Evolutionary conservation across 768 basidiomycete species (phyloP).

Genomic region (Boletus pseudo-olivaceus): DNA sequence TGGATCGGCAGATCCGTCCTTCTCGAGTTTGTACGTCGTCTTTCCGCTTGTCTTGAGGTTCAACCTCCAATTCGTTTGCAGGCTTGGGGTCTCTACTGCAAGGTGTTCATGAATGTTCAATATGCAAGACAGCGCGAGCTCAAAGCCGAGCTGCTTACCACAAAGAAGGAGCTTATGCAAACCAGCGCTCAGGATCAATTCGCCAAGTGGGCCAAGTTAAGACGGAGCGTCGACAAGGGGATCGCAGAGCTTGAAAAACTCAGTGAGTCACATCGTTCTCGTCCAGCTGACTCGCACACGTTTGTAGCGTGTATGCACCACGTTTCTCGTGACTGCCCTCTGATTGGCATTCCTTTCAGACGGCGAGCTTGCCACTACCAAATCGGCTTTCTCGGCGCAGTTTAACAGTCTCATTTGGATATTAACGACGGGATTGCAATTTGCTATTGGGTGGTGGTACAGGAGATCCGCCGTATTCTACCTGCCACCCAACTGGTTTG

Average conservation of each 20-base stretch:
- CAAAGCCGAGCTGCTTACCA: conserved; percentile 73
- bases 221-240: conserved; percentile 88
- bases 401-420: conserved; percentile 79
- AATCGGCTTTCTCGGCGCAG: conserved; percentile 59
- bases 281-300: neutral
- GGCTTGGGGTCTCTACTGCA: conserved; percentile 72
- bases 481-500: conserved; percentile 87
- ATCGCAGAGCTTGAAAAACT: conserved; percentile 86
- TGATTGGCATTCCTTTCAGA: conserved; percentile 48
- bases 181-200: conserved; percentile 98
- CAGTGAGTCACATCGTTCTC: conserved; percentile 53
- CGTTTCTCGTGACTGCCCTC: neutral
- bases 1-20: conserved; percentile 90
- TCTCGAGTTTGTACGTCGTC: conserved; percentile 64
- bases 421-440: conserved; percentile 82
- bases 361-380: conserved; percentile 55
- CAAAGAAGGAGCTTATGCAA: conserved; percentile 80
- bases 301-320: neutral
- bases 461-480: conserved; percentile 89
- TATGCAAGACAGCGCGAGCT: conserved; percentile 62
- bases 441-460: conserved; percentile 88
- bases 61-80: conserved; percentile 30
- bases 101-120: conserved; percentile 55
- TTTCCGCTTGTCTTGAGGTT: conserved; percentile 1
- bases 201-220: conserved; percentile 95